Conservation (phyloP, 2,329 filamentous ascomycete species). For the Monilinia aucupariae region DNA sequence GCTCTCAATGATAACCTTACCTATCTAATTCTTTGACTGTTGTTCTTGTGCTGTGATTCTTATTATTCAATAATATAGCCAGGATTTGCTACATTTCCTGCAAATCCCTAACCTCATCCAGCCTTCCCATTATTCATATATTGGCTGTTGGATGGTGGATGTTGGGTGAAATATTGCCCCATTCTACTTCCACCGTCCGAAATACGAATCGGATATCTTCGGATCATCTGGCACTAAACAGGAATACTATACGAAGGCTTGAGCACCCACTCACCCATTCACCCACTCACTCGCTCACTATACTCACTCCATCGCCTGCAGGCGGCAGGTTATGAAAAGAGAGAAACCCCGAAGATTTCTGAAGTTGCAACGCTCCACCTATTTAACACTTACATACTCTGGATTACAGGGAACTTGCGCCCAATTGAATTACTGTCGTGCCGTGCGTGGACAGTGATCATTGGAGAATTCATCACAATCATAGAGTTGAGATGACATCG, state of each 20-base stretch:
- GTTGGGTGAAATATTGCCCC: too few species aligned
- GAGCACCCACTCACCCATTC: background rate
- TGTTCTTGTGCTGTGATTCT: background rate
- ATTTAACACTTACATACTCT: background rate
- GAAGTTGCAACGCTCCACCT: conserved; percentile 1
- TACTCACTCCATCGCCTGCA: too few species aligned
- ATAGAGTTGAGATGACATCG: conserved; percentile 24
- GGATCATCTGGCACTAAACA: background rate
- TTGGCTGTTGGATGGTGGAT: background rate
- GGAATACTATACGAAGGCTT: background rate
- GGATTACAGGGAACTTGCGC: conserved; percentile 1
- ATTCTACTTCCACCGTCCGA: background rate
- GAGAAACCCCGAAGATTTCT: background rate
- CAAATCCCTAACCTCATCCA: background rate
- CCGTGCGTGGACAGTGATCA: conserved; percentile 3
- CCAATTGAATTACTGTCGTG: conserved; percentile 14
- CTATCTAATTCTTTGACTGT: background rate
- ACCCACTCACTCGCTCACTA: too few species aligned
- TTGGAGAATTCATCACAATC: conserved; percentile 9
- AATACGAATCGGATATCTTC: background rate
- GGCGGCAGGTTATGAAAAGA: too few species aligned
- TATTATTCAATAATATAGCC: background rate
- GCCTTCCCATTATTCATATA: background rate
- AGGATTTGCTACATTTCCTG: background rate
- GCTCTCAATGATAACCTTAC: too few species aligned